Conservation (phyloP, 805 yeast genomes). For the Saccharomycopsis schoenii region DNA sequence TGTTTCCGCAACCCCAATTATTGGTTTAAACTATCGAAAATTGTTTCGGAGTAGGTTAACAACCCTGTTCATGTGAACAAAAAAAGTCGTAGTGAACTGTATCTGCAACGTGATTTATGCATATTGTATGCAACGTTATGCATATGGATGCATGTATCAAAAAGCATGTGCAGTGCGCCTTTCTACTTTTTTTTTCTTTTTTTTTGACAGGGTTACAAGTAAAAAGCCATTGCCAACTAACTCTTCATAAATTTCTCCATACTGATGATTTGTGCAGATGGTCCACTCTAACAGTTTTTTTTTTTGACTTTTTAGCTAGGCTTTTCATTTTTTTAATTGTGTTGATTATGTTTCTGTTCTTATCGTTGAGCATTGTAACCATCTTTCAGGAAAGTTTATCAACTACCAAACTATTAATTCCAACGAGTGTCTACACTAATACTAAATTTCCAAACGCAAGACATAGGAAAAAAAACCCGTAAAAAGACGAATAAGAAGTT, state of each 20-base stretch:
- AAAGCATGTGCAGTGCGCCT: neutral
- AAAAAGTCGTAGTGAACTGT: no score
- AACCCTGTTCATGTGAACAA: no score
- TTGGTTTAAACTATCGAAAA: no score
- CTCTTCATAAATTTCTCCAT: neutral
- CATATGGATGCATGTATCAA: neutral
- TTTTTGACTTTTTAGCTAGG: slow-evolving; percentile 2
- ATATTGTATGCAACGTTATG: neutral
- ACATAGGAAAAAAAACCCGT: neutral
- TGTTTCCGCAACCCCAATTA: no score
- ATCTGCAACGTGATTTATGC: no score
- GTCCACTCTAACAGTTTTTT: neutral
- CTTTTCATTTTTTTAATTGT: no score
- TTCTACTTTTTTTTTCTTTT: neutral
- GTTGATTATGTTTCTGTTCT: neutral
- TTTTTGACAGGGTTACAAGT: slow-evolving; percentile 1
- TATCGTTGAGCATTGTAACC: no score
- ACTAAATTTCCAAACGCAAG: neutral
- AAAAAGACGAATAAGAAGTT: neutral
- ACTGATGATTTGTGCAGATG: neutral
- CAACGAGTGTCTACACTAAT: no score
- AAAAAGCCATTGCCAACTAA: neutral
- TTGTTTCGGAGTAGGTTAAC: no score
- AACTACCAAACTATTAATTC: no score
- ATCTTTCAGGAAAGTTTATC: no score